Conservation (phyloP, 352 stramenopile species). For the Phytopythium montanum region DNA sequence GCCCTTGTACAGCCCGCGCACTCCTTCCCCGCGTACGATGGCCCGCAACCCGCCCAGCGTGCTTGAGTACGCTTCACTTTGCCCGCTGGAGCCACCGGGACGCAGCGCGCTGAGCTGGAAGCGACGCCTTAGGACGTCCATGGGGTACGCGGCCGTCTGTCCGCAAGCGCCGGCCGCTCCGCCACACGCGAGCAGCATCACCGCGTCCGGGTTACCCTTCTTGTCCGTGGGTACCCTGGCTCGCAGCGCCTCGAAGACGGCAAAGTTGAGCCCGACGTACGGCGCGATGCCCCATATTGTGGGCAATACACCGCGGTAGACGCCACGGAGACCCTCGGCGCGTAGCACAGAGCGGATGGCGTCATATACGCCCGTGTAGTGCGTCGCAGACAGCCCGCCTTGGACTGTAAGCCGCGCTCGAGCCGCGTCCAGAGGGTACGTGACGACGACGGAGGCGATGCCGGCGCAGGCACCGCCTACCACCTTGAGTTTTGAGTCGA, state of each 20-base stretch:
- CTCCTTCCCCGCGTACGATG: slow-evolving; percentile 51
- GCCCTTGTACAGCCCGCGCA: slow-evolving; percentile 65
- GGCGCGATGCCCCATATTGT: slow-evolving; percentile 68
- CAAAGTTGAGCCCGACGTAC: slow-evolving; percentile 78
- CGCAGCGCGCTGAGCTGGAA: slow-evolving; percentile 65
- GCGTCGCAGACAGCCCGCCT: slow-evolving; percentile 46
- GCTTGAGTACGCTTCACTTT: slow-evolving; percentile 35
- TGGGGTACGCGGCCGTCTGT: slow-evolving; percentile 69
- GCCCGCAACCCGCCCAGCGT: slow-evolving; percentile 40
- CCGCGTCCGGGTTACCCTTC: slow-evolving; percentile 40
- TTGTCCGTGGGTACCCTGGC: slow-evolving; percentile 34
- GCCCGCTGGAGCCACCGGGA: not conserved
- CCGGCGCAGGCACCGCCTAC: slow-evolving; percentile 54
- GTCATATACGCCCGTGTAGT: slow-evolving; percentile 64
- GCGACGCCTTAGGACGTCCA: slow-evolving; percentile 68
- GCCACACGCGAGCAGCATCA: slow-evolving; percentile 58
- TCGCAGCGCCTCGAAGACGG: slow-evolving; percentile 68
- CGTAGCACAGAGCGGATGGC: slow-evolving; percentile 44
- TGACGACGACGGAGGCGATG: slow-evolving; percentile 60
- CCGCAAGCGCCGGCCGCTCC: slow-evolving; percentile 62
- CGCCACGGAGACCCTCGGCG: slow-evolving; percentile 45
- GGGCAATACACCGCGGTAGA: slow-evolving; percentile 61
- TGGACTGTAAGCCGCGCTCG: slow-evolving; percentile 71
- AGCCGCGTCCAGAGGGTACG: slow-evolving; percentile 74
- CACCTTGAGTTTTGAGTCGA: slow-evolving; percentile 36